Conservation (phyloP, 73 alveolate genomes). For the Paramecium caudatum region DNA sequence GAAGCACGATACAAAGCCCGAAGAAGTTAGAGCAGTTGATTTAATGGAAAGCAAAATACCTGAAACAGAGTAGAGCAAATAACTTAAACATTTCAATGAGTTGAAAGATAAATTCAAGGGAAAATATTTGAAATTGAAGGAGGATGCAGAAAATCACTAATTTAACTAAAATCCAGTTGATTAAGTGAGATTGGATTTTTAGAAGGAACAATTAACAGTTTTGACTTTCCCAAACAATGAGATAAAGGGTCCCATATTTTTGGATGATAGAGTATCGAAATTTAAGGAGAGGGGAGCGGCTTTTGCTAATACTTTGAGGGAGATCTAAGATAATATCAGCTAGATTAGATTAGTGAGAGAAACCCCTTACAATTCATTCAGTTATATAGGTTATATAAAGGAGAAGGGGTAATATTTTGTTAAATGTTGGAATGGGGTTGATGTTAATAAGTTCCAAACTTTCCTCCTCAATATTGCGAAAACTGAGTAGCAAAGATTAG, state of each 20-base stretch:
- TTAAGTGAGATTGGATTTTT: not conserved
- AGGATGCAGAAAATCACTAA: not conserved
- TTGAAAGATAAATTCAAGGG: not conserved
- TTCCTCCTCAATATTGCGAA: not conserved
- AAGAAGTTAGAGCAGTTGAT: not conserved
- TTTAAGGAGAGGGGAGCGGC: not conserved
- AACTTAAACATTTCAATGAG: not conserved
- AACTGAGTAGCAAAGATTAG: not conserved
- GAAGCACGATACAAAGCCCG: not conserved
- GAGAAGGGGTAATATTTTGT: not conserved
- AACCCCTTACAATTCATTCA: not conserved
- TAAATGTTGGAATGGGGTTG: slow-evolving; percentile 17
- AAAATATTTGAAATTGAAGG: not conserved
- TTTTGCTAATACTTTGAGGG: not conserved
- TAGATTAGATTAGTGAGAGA: not conserved
- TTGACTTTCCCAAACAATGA: not conserved
- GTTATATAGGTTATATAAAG: not conserved
- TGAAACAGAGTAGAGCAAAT: not conserved
- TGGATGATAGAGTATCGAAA: slow-evolving; percentile 17
- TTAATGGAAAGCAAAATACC: not conserved
- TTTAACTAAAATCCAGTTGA: not conserved
- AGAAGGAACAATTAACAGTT: slow-evolving; percentile 6
- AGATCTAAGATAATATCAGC: not conserved
- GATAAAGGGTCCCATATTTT: not conserved
- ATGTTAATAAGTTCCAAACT: not conserved